These are phyloP conservation scores for Oryza punctata DNA, from an alignment of 176 grass and related monocot genomes.

Conservation along the genomic window DNA sequence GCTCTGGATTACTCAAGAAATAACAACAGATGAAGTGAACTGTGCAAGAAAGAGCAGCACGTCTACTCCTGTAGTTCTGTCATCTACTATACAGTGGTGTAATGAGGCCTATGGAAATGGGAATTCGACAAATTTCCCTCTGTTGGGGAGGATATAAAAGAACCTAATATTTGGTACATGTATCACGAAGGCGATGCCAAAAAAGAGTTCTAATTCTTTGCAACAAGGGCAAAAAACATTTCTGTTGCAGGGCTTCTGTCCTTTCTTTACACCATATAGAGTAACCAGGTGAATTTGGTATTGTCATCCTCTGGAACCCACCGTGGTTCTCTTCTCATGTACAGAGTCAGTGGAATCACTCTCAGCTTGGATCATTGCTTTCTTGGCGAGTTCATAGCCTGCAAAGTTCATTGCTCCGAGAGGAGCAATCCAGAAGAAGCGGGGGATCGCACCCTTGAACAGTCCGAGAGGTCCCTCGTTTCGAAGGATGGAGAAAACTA, in stretches of 20 bases:
- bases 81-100: constrained; percentile 1
- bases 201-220: constrained; percentile 10
- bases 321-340: constrained; percentile 33
- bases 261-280: constrained; percentile 15
- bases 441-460: constrained; percentile 85
- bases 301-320: constrained; percentile 21
- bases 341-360: constrained; percentile 7
- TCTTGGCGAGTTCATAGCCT: constrained; percentile 92
- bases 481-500: constrained; percentile 83
- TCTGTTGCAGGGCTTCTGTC: constrained; percentile 1
- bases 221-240: constrained; percentile 19
- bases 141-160: not conserved
- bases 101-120: constrained; percentile 1
- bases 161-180: not conserved
- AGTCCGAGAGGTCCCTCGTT: constrained; percentile 81
- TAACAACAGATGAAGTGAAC: not conserved
- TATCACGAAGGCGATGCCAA: not conserved
- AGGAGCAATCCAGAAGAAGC: constrained; percentile 97
- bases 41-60: constrained; percentile 18
- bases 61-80: not conserved
- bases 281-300: not conserved
- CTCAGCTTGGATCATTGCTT: constrained; percentile 72
- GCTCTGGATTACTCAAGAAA: too few species aligned
- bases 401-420: constrained; percentile 98
- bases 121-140: constrained; percentile 1